These are phyloP conservation scores for Aspergillus baeticus DNA, from an alignment of 495 filamentous ascomycete species.

Conservation along the genomic window DNA sequence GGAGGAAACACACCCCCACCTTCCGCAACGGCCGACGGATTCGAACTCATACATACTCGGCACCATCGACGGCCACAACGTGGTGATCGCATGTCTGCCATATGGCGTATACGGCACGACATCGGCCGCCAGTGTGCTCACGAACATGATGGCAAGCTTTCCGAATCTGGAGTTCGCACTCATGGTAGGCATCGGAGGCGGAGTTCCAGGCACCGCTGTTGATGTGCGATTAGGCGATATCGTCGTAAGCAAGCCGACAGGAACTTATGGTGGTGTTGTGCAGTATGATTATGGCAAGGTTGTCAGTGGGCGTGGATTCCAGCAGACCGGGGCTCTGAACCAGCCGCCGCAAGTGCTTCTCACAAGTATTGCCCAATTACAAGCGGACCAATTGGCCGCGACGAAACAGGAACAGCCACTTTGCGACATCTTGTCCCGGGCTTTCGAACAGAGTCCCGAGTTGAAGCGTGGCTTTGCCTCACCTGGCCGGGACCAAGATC, in stretches of 20 bases:
- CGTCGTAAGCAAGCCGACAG: conserved; percentile 29
- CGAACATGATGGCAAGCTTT: conserved; percentile 26
- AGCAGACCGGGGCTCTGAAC: conserved; percentile 35
- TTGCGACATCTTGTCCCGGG: background rate
- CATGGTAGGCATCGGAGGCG: conserved; percentile 39
- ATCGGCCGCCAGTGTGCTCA: conserved; percentile 23
- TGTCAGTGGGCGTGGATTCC: conserved; percentile 22
- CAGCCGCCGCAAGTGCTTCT: conserved; percentile 31
- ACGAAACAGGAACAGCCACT: background rate
- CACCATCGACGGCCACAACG: conserved; percentile 27
- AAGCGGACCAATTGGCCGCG: background rate
- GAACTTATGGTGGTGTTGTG: conserved; percentile 24
- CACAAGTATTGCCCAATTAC: conserved; percentile 25
- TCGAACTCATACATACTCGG: conserved; percentile 36
- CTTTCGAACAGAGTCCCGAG: background rate
- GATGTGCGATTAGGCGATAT: conserved; percentile 38
- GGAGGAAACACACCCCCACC: conserved; percentile 25
- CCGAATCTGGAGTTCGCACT: conserved; percentile 23
- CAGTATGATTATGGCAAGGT: conserved; percentile 44
- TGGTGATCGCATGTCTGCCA: conserved; percentile 35
- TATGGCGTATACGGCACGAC: conserved; percentile 25
- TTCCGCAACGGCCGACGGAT: conserved; percentile 16
- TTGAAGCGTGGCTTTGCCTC: background rate
- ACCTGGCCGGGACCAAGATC: background rate
- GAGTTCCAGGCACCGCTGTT: conserved; percentile 22